phyloP scores from a whole-genome alignment of 345 rosid genomes.

The Eucalyptus polybractea region DNA sequence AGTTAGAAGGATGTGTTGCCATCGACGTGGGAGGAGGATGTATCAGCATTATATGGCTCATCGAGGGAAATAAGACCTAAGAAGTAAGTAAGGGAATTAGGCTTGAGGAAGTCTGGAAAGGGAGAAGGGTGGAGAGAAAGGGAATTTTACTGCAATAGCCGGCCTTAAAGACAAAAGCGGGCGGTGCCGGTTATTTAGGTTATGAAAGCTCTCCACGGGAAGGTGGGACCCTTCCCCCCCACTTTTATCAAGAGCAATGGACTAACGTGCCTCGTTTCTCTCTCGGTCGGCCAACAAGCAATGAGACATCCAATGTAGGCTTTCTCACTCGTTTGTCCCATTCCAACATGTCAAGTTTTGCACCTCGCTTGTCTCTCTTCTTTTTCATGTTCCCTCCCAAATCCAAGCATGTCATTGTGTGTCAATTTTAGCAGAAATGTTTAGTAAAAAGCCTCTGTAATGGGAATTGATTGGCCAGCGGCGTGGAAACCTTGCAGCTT shows the following conservation, averaged over 20 bases:
- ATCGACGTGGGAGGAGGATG: background rate
- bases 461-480: background rate
- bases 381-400: background rate
- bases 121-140: background rate
- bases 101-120: background rate
- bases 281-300: constrained; percentile 50
- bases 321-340: background rate
- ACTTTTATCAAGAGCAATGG: background rate
- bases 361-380: background rate
- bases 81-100: background rate
- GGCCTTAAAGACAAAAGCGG: constrained; percentile 6
- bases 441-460: background rate
- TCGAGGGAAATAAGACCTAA: background rate
- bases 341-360: background rate
- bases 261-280: background rate
- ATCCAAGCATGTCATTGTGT: background rate
- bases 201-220: background rate
- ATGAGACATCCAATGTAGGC: constrained; percentile 14
- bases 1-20: background rate
- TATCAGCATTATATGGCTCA: background rate
- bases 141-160: background rate
- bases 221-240: background rate
- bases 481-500: background rate
- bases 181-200: background rate
- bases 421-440: background rate